Conservation (phyloP, 2,329 filamentous ascomycete genomes). For the Claviceps sp. region DNA sequence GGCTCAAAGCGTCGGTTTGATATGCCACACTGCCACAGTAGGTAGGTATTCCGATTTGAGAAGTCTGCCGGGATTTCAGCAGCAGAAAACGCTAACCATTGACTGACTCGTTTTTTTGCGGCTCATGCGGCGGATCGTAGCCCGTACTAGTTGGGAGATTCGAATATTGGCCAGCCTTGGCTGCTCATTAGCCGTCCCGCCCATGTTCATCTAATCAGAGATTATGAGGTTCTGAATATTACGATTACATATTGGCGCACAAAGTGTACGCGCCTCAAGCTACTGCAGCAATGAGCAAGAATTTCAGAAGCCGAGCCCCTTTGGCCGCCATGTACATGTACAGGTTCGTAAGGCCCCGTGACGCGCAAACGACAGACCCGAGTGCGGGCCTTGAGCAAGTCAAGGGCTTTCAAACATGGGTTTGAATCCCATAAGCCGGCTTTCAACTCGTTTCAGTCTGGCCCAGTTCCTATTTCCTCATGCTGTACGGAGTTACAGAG, state of each 20-base stretch:
- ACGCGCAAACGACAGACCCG: not conserved
- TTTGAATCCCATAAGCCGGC: not conserved
- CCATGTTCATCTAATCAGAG: not conserved
- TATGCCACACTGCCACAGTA: not conserved
- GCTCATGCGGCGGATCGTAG: not conserved
- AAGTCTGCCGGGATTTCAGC: not conserved
- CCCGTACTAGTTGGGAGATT: not conserved
- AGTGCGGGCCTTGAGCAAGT: not conserved
- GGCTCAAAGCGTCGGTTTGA: too few species aligned
- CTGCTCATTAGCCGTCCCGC: conserved; percentile 1
- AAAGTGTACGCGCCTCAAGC: not conserved
- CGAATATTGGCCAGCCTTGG: not conserved
- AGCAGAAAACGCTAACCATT: not conserved
- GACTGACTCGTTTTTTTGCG: not conserved
- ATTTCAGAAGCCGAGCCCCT: not conserved
- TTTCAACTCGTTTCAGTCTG: not conserved
- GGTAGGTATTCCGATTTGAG: not conserved
- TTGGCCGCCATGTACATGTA: not conserved
- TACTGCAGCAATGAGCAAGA: not conserved
- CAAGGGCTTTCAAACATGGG: not conserved
- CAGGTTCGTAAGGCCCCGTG: not conserved
- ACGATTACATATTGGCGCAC: not conserved
- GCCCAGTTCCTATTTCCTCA: not conserved
- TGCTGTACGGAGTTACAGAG: not conserved
- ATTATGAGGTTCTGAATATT: not conserved